Percentiles rank a stretch among this genome's conserved stretches.
Conservation (phyloP, 1,284 basidiomycete species). For the Cryptococcus sp. region DNA sequence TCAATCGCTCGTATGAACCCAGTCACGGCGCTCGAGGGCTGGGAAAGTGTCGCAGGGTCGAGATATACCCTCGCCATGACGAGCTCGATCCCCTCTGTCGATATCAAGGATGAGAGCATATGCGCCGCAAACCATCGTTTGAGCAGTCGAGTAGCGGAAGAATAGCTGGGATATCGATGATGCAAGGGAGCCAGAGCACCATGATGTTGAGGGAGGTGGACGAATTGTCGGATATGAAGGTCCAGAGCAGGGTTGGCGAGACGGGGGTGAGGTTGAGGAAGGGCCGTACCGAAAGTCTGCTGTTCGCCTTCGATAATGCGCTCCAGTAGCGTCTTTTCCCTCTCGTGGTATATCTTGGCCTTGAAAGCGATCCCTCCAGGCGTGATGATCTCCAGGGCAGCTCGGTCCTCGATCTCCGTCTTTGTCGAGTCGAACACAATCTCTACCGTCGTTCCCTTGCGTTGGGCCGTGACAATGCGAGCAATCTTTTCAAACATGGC, state of each 20-base stretch:
- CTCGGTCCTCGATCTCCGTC: constrained; percentile 62
- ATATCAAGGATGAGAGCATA: constrained; percentile 62
- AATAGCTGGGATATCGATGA: constrained; percentile 72
- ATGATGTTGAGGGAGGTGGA: constrained; percentile 78
- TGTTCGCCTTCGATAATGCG: constrained; percentile 52
- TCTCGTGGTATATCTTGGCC: constrained; percentile 78
- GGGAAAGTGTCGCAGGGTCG: constrained; percentile 38
- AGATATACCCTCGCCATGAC: constrained; percentile 63
- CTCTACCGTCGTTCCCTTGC: constrained; percentile 50
- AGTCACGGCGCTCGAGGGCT: constrained; percentile 50
- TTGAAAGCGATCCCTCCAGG: constrained; percentile 82
- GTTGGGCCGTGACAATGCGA: constrained; percentile 55
- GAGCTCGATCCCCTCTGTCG: constrained; percentile 70
- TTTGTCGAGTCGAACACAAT: constrained; percentile 56
- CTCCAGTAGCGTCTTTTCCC: constrained; percentile 75
- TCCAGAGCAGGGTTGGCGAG: constrained; percentile 58
- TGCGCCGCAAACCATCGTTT: constrained; percentile 92
- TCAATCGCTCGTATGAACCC: constrained; percentile 75
- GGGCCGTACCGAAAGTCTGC: constrained; percentile 32
- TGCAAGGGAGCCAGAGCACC: constrained; percentile 71
- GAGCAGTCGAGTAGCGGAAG: constrained; percentile 76
- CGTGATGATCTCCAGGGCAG: constrained; percentile 70
- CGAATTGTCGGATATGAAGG: constrained; percentile 63
- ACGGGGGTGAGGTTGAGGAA: constrained; percentile 43
- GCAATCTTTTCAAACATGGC: constrained; percentile 82